Percentiles rank a stretch among this genome's conserved stretches.
Conservation (phyloP, 2,329 filamentous ascomycete species). For the Raffaelea deltoideospora region DNA sequence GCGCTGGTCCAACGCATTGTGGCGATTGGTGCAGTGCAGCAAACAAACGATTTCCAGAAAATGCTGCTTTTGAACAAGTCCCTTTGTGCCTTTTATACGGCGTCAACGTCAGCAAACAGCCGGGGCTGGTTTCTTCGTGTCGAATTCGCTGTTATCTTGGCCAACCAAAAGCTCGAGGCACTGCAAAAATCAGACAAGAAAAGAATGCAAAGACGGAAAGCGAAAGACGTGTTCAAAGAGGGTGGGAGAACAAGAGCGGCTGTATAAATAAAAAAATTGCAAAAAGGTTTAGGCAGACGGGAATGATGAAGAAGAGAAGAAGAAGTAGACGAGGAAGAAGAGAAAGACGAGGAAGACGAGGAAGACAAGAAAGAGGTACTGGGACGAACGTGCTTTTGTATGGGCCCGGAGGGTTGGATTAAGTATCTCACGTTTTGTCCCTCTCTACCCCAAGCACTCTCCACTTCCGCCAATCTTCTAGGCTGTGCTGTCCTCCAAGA, state of each 20-base stretch:
- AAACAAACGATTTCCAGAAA: too few relatives aligned
- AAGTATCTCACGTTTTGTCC: background rate
- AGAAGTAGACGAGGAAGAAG: background rate
- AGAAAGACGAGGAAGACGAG: background rate
- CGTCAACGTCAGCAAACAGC: too few relatives aligned
- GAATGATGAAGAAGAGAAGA: background rate
- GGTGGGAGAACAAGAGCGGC: too few relatives aligned
- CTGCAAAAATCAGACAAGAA: background rate
- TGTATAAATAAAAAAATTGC: background rate
- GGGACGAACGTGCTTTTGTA: background rate
- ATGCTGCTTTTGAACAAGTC: too few relatives aligned
- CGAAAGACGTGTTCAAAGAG: too few relatives aligned
- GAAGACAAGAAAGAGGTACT: background rate
- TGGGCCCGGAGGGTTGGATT: background rate
- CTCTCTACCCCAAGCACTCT: background rate
- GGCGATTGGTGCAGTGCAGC: background rate
- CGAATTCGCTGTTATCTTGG: background rate
- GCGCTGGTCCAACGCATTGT: constrained; percentile 4
- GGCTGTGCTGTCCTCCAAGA: background rate
- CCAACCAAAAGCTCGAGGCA: background rate
- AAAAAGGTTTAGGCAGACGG: too few relatives aligned
- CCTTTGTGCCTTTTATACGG: too few relatives aligned
- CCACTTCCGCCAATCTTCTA: background rate
- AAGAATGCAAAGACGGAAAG: background rate
- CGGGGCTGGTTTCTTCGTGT: background rate